phyloP scores from a whole-genome alignment of 2,329 filamentous ascomycete genomes.

The Exophiala lecanii-corni region DNA sequence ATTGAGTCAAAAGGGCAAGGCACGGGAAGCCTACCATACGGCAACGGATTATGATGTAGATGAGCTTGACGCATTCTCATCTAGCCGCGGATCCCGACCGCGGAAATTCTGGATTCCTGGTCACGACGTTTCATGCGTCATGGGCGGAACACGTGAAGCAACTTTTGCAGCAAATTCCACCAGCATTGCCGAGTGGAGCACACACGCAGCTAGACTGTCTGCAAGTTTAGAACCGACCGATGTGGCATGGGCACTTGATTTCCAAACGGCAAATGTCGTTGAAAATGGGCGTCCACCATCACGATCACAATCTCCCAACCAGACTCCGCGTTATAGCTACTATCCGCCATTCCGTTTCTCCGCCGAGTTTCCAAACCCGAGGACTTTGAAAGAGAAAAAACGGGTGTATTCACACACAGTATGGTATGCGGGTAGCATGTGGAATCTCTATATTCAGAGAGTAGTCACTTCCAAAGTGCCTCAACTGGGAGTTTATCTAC shows the following conservation, averaged over 20 bases:
- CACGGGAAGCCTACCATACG: slow-evolving; percentile 30
- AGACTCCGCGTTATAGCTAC: slow-evolving; percentile 43
- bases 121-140: slow-evolving; percentile 52
- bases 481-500: slow-evolving; percentile 56
- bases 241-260: slow-evolving; percentile 53
- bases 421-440: slow-evolving; percentile 55
- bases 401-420: slow-evolving; percentile 55
- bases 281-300: slow-evolving; percentile 24
- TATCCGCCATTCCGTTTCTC: slow-evolving; percentile 57
- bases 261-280: slow-evolving; percentile 43
- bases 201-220: slow-evolving; percentile 40
- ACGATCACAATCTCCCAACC: slow-evolving; percentile 15
- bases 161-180: slow-evolving; percentile 44
- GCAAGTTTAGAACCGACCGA: slow-evolving; percentile 51
- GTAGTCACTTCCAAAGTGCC: slow-evolving; percentile 51
- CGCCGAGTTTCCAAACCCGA: slow-evolving; percentile 54
- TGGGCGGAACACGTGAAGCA: slow-evolving; percentile 51
- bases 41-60: slow-evolving; percentile 28
- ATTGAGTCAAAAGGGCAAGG: slow-evolving; percentile 41
- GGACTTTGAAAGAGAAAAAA: slow-evolving; percentile 55
- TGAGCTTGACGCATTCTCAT: slow-evolving; percentile 45
- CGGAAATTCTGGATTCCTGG: slow-evolving; percentile 56
- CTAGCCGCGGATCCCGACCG: slow-evolving; percentile 51
- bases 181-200: slow-evolving; percentile 35
- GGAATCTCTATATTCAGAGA: slow-evolving; percentile 61